Conservation (phyloP, 2,329 filamentous ascomycete species). For the Ceratocystis ficicola region DNA sequence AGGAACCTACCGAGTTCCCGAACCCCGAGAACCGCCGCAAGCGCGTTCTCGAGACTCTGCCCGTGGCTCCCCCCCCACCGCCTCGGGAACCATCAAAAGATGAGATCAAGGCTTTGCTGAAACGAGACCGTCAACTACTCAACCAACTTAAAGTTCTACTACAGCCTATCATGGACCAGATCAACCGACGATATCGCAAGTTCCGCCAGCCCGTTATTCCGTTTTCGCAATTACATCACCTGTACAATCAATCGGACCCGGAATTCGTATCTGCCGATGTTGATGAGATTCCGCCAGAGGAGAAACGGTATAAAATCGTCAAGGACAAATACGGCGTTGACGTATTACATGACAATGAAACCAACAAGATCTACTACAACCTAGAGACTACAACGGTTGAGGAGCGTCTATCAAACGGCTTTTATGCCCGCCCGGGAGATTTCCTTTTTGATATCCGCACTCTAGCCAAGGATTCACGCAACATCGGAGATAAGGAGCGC, state of each 20-base stretch:
- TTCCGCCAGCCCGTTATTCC: constrained; percentile 74
- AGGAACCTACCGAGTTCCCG: constrained; percentile 73
- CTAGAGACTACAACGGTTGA: constrained; percentile 87
- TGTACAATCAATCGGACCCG: constrained; percentile 74
- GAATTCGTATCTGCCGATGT: constrained; percentile 50
- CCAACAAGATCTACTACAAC: constrained; percentile 86
- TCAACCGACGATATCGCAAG: constrained; percentile 78
- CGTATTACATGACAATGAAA: constrained; percentile 62
- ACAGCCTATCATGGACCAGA: constrained; percentile 94
- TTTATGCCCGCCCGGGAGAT: constrained; percentile 81
- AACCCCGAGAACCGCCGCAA: constrained; percentile 78
- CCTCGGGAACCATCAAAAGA: constrained; percentile 58
- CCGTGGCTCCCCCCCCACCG: constrained; percentile 61
- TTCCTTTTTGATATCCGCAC: constrained; percentile 80
- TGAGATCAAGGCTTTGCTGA: constrained; percentile 67
- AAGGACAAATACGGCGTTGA: constrained; percentile 67
- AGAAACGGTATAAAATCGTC: constrained; percentile 65
- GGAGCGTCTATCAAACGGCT: constrained; percentile 91
- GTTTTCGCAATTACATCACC: constrained; percentile 60
- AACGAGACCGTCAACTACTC: constrained; percentile 68
- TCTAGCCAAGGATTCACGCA: constrained; percentile 72
- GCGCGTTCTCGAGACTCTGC: constrained; percentile 64
- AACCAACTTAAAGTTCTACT: constrained; percentile 81
- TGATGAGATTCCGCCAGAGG: constrained; percentile 37
- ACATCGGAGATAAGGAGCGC: constrained; percentile 69